Percentiles rank a stretch among this genome's conserved stretches.
Conservation (phyloP, 768 basidiomycete species). For the Candolleomyces aberdarensis region DNA sequence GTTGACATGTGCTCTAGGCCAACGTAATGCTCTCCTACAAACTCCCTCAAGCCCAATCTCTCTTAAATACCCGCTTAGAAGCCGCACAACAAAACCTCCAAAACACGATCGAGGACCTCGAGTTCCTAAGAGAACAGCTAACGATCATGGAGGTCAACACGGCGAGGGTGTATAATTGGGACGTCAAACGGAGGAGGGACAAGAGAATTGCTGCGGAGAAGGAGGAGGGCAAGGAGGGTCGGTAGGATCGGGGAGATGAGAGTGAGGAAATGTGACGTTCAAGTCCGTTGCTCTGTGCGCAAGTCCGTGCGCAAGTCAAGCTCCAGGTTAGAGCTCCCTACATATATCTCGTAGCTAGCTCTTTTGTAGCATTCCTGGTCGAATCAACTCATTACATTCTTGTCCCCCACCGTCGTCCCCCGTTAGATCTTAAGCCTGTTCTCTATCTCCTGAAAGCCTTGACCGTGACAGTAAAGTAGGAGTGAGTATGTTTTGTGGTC, state of each 20-base stretch:
- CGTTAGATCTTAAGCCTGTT: too few relatives aligned
- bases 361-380: too few relatives aligned
- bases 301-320: too few relatives aligned
- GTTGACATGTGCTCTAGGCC: conserved; percentile 50
- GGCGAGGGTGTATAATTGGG: conserved; percentile 95
- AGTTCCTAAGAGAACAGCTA: conserved; percentile 90
- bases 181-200: conserved; percentile 79
- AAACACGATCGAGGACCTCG: conserved; percentile 82
- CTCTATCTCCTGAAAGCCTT: too few relatives aligned
- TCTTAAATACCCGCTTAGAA: conserved; percentile 72
- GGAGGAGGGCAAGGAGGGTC: conserved; percentile 22
- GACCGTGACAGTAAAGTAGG: too few relatives aligned
- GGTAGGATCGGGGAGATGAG: not conserved
- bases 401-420: too few relatives aligned
- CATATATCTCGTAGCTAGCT: too few relatives aligned
- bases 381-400: too few relatives aligned
- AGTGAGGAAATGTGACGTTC: too few relatives aligned
- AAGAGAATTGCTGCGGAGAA: conserved; percentile 26
- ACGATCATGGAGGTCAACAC: conserved; percentile 97
- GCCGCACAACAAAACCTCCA: conserved; percentile 63
- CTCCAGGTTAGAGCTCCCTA: too few relatives aligned
- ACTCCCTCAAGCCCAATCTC: conserved; percentile 67
- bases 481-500: too few relatives aligned
- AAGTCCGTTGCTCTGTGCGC: too few relatives aligned
- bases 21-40: conserved; percentile 98